These are phyloP conservation scores for Ascochyta rabiei DNA, from an alignment of 2,329 filamentous ascomycete genomes.

Conservation along the genomic window DNA sequence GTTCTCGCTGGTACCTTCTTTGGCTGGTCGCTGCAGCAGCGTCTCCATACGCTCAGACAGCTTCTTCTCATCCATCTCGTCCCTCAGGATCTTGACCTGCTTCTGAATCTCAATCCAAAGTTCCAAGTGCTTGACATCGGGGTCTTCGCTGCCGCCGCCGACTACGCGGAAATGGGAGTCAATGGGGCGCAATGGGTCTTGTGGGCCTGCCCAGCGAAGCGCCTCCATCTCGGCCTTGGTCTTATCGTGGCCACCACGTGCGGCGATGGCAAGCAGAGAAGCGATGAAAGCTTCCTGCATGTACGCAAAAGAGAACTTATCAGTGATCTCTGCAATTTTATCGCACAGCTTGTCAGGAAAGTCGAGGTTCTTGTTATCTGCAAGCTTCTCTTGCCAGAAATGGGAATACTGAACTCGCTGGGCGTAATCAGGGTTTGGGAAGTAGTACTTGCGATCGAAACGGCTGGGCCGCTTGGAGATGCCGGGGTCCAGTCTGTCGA, in stretches of 20 bases:
- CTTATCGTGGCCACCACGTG: constrained; percentile 24
- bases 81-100: constrained; percentile 50
- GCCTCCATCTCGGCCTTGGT: constrained; percentile 14
- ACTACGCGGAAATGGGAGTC: constrained; percentile 1
- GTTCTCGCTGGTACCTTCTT: neutral
- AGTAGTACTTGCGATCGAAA: constrained; percentile 57
- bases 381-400: constrained; percentile 53
- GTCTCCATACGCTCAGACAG: constrained; percentile 12
- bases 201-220: constrained; percentile 35
- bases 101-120: constrained; percentile 52
- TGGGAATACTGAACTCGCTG: constrained; percentile 52
- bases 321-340: constrained; percentile 51
- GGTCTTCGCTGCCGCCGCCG: constrained; percentile 12
- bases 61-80: constrained; percentile 46
- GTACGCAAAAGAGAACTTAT: constrained; percentile 55
- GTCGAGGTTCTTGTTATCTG: constrained; percentile 45
- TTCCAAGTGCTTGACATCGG: constrained; percentile 45
- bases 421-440: constrained; percentile 47
- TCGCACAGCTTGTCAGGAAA: constrained; percentile 51
- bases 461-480: constrained; percentile 56
- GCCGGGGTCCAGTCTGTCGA: constrained; percentile 70
- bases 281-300: constrained; percentile 54
- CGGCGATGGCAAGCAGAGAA: constrained; percentile 47
- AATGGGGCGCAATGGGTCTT: constrained; percentile 29
- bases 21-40: constrained; percentile 1